Conservation (phyloP, 2,329 filamentous ascomycete genomes). For the Nectriaceae sp. region DNA sequence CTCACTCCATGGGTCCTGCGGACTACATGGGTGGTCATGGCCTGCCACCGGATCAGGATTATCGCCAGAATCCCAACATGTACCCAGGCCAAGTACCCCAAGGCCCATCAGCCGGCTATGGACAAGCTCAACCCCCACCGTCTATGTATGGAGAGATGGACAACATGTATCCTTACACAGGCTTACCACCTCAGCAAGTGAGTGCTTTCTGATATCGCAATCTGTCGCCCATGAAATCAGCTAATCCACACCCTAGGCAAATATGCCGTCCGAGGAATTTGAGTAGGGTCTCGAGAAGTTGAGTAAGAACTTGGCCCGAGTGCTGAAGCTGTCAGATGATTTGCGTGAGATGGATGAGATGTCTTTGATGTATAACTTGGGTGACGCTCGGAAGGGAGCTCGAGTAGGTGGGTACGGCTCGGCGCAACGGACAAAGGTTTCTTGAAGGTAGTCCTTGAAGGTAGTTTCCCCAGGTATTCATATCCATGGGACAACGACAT, state of each 20-base stretch:
- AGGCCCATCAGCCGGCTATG: constrained; percentile 71
- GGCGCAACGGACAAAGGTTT: constrained; percentile 26
- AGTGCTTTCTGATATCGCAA: constrained; percentile 31
- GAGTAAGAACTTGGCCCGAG: no score
- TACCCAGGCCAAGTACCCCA: constrained; percentile 79
- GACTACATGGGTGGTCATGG: constrained; percentile 67
- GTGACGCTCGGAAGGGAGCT: constrained; percentile 6
- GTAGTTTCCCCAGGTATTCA: constrained; percentile 12
- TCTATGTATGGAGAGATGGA: constrained; percentile 79
- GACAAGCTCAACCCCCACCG: constrained; percentile 68
- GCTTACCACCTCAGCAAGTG: constrained; percentile 84
- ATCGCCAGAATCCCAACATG: constrained; percentile 77
- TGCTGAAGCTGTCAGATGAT: background rate
- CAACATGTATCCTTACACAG: constrained; percentile 81
- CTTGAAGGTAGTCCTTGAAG: constrained; percentile 5
- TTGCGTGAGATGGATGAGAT: background rate
- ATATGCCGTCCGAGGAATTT: constrained; percentile 49
- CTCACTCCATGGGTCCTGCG: constrained; percentile 59
- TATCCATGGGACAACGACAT: constrained; percentile 6
- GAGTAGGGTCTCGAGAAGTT: constrained; percentile 31
- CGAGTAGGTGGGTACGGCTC: constrained; percentile 18
- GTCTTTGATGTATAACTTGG: constrained; percentile 13
- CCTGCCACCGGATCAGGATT: constrained; percentile 72
- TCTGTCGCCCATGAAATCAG: background rate
- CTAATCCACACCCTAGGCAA: constrained; percentile 40